phyloP scores from a whole-genome alignment of 768 basidiomycete genomes.

The Pleurotus salmoneostramineus region DNA sequence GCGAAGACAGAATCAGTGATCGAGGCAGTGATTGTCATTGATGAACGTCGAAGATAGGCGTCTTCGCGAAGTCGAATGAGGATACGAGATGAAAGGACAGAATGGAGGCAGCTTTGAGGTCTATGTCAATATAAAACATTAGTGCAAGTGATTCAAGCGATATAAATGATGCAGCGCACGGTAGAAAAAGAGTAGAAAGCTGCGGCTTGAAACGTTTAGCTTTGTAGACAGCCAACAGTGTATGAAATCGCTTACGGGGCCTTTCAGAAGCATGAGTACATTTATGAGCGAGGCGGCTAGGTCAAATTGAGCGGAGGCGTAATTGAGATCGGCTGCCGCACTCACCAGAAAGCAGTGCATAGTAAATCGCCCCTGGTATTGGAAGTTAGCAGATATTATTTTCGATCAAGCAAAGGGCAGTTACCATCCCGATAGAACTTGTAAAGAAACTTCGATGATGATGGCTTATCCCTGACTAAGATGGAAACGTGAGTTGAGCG shows the following conservation, averaged over 20 bases:
- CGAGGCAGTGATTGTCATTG: background rate
- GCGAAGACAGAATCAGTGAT: background rate
- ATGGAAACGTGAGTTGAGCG: background rate
- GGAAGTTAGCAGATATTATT: background rate
- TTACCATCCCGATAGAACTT: background rate
- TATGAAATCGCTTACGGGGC: background rate
- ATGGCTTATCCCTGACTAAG: background rate
- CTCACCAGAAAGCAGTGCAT: background rate
- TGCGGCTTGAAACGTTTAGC: background rate
- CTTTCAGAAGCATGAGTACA: background rate
- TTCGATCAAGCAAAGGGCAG: background rate
- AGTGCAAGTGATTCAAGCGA: background rate
- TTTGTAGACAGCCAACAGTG: background rate
- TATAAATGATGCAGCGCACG: background rate
- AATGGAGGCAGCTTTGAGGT: background rate
- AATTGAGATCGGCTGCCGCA: background rate
- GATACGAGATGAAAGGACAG: background rate
- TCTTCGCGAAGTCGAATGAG: background rate
- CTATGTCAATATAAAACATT: background rate
- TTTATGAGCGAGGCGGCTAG: background rate
- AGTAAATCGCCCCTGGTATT: background rate
- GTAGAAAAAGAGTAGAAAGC: background rate
- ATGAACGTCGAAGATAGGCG: background rate
- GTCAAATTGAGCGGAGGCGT: background rate
- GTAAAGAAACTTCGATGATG: background rate